Evolutionary conservation across 2,329 filamentous ascomycete species (phyloP).

Genomic region (Pseudocercospora crystallina): DNA sequence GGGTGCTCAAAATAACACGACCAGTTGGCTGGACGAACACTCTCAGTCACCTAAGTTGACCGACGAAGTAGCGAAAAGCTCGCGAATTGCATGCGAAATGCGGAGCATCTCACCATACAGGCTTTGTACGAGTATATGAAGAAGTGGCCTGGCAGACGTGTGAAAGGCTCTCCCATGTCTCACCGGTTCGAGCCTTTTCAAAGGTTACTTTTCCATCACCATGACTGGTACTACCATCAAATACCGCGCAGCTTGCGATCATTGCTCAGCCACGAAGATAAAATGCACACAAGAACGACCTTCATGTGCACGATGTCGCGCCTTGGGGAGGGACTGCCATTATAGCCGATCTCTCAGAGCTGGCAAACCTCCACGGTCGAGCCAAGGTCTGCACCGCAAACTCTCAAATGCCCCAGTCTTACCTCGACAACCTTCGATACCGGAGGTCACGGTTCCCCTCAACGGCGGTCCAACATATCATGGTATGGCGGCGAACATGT

Average conservation of each 20-base stretch:
- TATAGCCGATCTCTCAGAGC: conserved; percentile 24
- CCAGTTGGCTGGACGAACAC: too few relatives aligned
- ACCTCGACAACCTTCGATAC: conserved; percentile 11
- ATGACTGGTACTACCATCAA: conserved; percentile 19
- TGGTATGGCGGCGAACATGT: neutral
- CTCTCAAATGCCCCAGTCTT: conserved; percentile 20
- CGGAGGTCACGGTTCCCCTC: conserved; percentile 1
- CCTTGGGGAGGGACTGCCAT: conserved; percentile 22
- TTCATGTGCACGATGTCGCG: conserved; percentile 21
- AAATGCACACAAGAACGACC: conserved; percentile 26
- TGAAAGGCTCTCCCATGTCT: too few relatives aligned
- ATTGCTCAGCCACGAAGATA: conserved; percentile 25
- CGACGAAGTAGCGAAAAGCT: too few relatives aligned
- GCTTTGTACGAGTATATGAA: too few relatives aligned
- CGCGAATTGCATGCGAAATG: too few relatives aligned
- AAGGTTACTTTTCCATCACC: too few relatives aligned
- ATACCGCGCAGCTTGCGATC: conserved; percentile 24
- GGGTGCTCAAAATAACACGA: too few relatives aligned
- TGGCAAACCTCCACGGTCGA: conserved; percentile 23
- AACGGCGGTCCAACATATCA: conserved; percentile 1
- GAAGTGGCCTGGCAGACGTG: too few relatives aligned
- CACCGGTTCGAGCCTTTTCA: too few relatives aligned
- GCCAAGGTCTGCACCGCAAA: conserved; percentile 19
- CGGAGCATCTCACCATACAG: too few relatives aligned
- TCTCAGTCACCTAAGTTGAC: too few relatives aligned